Conservation (phyloP, 2,329 filamentous ascomycete genomes). For the Dichotomopilus funicola region DNA sequence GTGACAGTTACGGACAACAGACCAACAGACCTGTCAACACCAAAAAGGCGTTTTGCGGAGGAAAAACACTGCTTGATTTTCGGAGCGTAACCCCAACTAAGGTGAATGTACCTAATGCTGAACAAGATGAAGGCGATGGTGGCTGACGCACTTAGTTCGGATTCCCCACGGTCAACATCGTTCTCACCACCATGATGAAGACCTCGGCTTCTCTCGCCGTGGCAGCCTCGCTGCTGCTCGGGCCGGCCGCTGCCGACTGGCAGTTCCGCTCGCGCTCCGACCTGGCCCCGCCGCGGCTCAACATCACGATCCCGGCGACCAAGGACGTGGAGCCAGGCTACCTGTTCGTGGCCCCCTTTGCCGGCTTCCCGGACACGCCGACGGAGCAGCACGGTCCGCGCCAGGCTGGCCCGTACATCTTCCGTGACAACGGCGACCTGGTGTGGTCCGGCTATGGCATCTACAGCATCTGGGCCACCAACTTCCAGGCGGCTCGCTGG, state of each 20-base stretch:
- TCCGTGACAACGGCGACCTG: conserved; percentile 47
- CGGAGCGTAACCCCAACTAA: conserved; percentile 21
- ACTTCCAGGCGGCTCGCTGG: conserved; percentile 46
- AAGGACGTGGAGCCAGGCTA: conserved; percentile 33
- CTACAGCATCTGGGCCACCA: conserved; percentile 46
- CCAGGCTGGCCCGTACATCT: conserved; percentile 50
- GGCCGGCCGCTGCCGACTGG: conserved; percentile 17
- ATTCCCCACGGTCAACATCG: not conserved
- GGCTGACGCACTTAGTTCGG: conserved; percentile 23
- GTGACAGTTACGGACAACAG: too few species aligned
- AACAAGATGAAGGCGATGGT: conserved; percentile 15
- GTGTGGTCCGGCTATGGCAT: conserved; percentile 51
- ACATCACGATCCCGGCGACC: conserved; percentile 29
- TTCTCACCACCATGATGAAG: conserved; percentile 19
- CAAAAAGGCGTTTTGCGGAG: not conserved
- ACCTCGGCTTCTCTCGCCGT: conserved; percentile 7
- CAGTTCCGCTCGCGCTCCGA: conserved; percentile 25
- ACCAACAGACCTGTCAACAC: not conserved
- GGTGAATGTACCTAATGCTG: conserved; percentile 28
- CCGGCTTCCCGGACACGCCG: conserved; percentile 22
- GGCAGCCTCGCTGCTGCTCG: conserved; percentile 6
- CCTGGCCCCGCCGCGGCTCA: conserved; percentile 30
- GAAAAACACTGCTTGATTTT: conserved; percentile 14
- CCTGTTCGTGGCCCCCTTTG: conserved; percentile 23
- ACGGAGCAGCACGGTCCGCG: conserved; percentile 37